These are phyloP conservation scores for Talaromyces liani DNA, from an alignment of 495 filamentous ascomycete genomes.

Conservation along the genomic window DNA sequence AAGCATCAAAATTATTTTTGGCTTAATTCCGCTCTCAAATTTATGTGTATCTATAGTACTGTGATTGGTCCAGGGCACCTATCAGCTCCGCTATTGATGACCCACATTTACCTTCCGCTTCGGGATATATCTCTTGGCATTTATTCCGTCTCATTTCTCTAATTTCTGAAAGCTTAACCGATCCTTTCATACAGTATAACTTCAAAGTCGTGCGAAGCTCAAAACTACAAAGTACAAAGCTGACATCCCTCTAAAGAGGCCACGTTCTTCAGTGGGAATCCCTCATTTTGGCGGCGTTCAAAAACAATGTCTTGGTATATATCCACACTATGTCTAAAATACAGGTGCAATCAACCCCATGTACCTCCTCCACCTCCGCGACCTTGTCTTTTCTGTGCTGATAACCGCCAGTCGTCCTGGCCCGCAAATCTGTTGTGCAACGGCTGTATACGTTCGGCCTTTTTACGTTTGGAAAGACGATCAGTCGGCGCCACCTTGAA, in stretches of 20 bases:
- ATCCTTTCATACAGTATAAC: no score
- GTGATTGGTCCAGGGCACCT: slow-evolving; percentile 11
- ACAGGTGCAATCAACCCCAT: slow-evolving; percentile 60
- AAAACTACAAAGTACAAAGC: no score
- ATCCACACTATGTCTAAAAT: background rate
- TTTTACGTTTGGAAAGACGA: slow-evolving; percentile 81
- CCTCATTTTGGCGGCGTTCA: no score
- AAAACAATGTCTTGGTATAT: background rate
- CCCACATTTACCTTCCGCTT: background rate
- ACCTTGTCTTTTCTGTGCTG: slow-evolving; percentile 79
- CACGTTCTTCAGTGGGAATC: no score
- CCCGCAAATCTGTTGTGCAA: slow-evolving; percentile 86
- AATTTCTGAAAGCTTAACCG: no score
- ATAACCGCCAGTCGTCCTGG: slow-evolving; percentile 90
- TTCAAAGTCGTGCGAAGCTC: no score
- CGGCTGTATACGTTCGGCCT: slow-evolving; percentile 89
- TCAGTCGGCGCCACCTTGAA: slow-evolving; percentile 95
- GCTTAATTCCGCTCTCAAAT: slow-evolving; percentile 5
- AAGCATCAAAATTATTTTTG: slow-evolving; percentile 1
- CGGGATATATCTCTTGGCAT: background rate
- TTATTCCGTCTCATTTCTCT: background rate
- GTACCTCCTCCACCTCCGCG: slow-evolving; percentile 89
- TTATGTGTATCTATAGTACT: slow-evolving; percentile 12
- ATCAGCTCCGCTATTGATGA: background rate
- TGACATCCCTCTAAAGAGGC: no score